Base-by-base conservation (phyloP, 2,329 filamentous ascomycete species). In the Penicillium fuscoglaucum region DNA sequence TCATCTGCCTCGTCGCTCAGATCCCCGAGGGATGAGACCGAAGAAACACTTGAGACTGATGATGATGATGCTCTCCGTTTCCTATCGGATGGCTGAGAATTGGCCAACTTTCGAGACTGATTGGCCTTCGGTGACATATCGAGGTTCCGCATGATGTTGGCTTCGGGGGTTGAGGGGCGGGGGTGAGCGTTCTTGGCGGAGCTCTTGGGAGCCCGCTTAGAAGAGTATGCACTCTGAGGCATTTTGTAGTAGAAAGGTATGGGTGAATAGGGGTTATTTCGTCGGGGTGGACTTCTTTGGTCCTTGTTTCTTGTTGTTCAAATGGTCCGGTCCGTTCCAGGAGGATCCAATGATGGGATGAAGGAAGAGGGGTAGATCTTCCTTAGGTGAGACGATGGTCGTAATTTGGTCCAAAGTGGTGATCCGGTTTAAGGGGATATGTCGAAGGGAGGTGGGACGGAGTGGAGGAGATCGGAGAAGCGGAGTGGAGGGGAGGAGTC, bases 41-140 rank as follows among this genome's bases (percentile, higher is more conserved):
- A 74, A 4, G 73, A 75, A 13, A 76, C 72, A 50, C 71, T 75
- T 7, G 74, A 76, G 49, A 74, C 68, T 4, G 73, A 74, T 7
- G 72, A 71, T 21, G 72, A 66, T 1, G 72, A 73, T 1, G 71
- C 70, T 50, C 74, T 70, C 50, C 74, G 66, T 58, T 75, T 76
- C 53, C 70, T 67, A 31, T 72, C 70, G 29, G 64, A 59, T 21
- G 69, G 54, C 33, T 69, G 59, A 15, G 61, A 53, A 50, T 70
- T 68, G 51, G 66, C 69, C 17, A 66, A 60, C 48, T 69, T 72
- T 43, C 67, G 66, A 19, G 68, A 62, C 26, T 64, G 66, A 44
- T 57, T 68, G 40, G 59, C 59, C 52, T 66, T 68, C 43, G 64
- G 59, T 31, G 66, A 63, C 35, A 61, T 57, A n/a, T 65, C 62